Percentiles rank a stretch among this genome's conserved stretches.
Conservation (phyloP, 768 basidiomycete species). For the Tricholoma hemisulphureum region DNA sequence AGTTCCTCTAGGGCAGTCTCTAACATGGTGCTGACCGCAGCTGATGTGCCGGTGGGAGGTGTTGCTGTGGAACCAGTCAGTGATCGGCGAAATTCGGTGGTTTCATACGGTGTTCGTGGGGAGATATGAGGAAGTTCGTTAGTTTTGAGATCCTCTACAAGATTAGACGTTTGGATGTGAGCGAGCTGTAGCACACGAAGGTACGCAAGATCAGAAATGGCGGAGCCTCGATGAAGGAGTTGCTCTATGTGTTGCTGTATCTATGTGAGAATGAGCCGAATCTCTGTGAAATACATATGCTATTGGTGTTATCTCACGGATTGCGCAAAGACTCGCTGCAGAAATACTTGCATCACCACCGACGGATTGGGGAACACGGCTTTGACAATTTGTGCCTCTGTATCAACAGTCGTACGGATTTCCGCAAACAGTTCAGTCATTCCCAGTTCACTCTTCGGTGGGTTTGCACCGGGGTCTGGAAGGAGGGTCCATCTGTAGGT, state of each 20-base stretch:
- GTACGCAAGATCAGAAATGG: constrained; percentile 85
- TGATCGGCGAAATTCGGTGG: constrained; percentile 57
- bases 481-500: constrained; percentile 72
- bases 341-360: constrained; percentile 95
- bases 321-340: constrained; percentile 97
- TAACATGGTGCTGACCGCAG: constrained; percentile 80
- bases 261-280: constrained; percentile 38
- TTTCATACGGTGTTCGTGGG: constrained; percentile 63
- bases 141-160: constrained; percentile 89
- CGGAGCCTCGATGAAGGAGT: constrained; percentile 70
- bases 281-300: too few species aligned
- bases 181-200: constrained; percentile 88
- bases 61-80: constrained; percentile 46
- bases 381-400: constrained; percentile 97
- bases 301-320: constrained; percentile 55
- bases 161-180: constrained; percentile 69
- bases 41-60: constrained; percentile 45
- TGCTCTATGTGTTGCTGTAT: constrained; percentile 97
- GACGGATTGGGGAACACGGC: constrained; percentile 97
- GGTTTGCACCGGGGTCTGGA: constrained; percentile 72
- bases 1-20: constrained; percentile 95
- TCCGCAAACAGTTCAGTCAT: constrained; percentile 79
- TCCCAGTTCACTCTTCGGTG: constrained; percentile 80
- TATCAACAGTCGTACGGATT: constrained; percentile 87
- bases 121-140: constrained; percentile 78